phyloP scores from a whole-genome alignment of 176 grass and related monocot species.

The Carex scoparia region DNA sequence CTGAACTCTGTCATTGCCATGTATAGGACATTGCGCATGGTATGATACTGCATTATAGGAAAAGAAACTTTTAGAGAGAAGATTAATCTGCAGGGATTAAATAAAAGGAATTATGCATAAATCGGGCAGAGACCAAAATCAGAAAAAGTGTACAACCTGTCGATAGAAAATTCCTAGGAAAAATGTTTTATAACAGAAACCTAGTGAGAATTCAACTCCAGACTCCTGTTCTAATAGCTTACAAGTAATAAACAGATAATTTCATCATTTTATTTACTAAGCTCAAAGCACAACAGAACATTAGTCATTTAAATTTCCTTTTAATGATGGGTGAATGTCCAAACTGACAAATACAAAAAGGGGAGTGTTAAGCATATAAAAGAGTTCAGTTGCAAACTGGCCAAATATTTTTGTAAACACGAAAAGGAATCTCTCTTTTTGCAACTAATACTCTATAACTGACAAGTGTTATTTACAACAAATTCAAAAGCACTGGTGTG shows the following conservation, averaged over 20 bases:
- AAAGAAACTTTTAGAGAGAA: not conserved
- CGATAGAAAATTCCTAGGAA: not conserved
- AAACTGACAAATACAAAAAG: not conserved
- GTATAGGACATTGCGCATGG: slow-evolving; percentile 79
- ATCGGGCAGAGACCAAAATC: not conserved
- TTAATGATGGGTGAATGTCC: not conserved
- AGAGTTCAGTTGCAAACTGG: not conserved
- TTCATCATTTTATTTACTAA: not conserved
- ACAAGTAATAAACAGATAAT: not conserved
- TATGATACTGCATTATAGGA: slow-evolving; percentile 69
- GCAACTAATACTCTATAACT: not conserved
- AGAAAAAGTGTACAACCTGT: not conserved
- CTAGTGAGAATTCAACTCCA: not conserved
- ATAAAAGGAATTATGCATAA: not conserved
- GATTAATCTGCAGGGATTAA: not conserved
- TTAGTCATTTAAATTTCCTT: not conserved
- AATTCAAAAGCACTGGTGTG: not conserved
- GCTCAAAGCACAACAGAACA: not conserved
- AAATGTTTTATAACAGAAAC: not conserved
- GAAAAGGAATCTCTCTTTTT: not conserved
- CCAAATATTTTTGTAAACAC: not conserved
- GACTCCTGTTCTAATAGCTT: not conserved
- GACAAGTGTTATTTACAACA: not conserved
- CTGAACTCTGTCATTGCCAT: slow-evolving; percentile 92
- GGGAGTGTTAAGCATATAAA: not conserved